A percentile compares a stretch with the other conserved stretches of the same genome.
These are phyloP conservation scores for Beauveria caledonica DNA, from an alignment of 2,329 filamentous ascomycete species.

Conservation along the genomic window DNA sequence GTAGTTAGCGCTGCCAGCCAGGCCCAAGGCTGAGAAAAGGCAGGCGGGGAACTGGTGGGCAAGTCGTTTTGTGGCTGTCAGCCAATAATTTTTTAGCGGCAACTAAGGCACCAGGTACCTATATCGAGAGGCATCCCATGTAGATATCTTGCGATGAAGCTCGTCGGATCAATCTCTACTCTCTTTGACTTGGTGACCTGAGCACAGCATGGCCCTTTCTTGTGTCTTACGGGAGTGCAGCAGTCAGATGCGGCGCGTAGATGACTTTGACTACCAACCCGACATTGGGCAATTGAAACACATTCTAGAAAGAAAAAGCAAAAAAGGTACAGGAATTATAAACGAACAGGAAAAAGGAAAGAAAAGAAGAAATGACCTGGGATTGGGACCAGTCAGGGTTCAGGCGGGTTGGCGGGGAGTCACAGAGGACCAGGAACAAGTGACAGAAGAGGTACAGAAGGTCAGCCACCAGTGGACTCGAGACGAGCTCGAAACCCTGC, in stretches of 20 bases:
- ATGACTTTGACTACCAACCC: too few species aligned
- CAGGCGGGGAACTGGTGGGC: constrained; percentile 5
- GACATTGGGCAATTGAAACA: too few species aligned
- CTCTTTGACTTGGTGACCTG: background rate
- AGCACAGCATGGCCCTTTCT: background rate
- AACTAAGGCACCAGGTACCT: background rate
- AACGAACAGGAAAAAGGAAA: background rate
- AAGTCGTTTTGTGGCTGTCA: background rate
- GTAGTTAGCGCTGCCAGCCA: background rate
- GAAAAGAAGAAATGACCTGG: background rate
- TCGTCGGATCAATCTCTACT: too few species aligned
- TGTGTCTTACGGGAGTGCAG: too few species aligned
- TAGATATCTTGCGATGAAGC: too few species aligned
- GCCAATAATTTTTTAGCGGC: background rate
- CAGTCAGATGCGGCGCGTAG: too few species aligned
- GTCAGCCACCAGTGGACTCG: background rate
- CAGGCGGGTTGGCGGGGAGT: background rate
- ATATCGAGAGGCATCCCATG: background rate
- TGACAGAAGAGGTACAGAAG: constrained; percentile 9
- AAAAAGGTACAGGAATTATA: too few species aligned
- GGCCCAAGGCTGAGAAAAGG: background rate
- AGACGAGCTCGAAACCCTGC: too few species aligned
- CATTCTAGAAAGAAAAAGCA: too few species aligned
- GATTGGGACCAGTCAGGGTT: background rate
- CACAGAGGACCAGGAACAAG: background rate